Conservation (phyloP, 768 basidiomycete species). For the Amanita pseudoporphyria region DNA sequence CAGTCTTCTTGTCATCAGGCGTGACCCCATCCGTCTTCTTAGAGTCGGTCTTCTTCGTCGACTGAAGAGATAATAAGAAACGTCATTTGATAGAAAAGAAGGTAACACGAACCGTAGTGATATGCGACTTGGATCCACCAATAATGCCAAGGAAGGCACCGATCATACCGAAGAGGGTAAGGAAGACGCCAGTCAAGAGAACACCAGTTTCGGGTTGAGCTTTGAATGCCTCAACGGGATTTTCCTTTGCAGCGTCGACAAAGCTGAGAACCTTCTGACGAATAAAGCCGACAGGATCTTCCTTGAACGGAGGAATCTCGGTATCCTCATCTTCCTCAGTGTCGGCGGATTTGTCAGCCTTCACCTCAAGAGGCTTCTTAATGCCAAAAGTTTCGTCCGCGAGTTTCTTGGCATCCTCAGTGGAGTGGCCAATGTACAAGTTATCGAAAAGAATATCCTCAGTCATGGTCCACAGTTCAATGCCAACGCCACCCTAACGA, state of each 20-base stretch:
- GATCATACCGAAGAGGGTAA: slow-evolving; percentile 82
- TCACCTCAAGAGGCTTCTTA: slow-evolving; percentile 79
- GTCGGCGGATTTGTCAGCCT: slow-evolving; percentile 39
- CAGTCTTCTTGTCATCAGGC: slow-evolving; percentile 57
- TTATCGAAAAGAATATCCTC: slow-evolving; percentile 90
- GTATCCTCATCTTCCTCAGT: slow-evolving; percentile 40
- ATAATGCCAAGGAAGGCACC: slow-evolving; percentile 72
- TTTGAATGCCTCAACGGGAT: slow-evolving; percentile 80
- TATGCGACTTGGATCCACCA: slow-evolving; percentile 59
- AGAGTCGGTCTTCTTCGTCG: slow-evolving; percentile 21
- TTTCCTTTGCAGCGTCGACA: slow-evolving; percentile 62
- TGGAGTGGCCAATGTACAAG: slow-evolving; percentile 88
- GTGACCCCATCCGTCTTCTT: slow-evolving; percentile 71
- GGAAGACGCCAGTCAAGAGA: slow-evolving; percentile 59
- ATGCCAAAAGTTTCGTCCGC: slow-evolving; percentile 85
- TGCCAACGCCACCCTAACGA: slow-evolving; percentile 79
- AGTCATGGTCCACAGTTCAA: slow-evolving; percentile 99
- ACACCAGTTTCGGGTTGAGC: slow-evolving; percentile 82
- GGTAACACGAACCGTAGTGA: slow-evolving; percentile 47
- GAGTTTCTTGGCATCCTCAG: slow-evolving; percentile 73
- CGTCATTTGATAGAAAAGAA: slow-evolving; percentile 5
- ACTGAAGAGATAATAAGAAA: slow-evolving; percentile 24
- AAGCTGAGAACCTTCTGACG: slow-evolving; percentile 73
- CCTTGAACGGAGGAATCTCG: slow-evolving; percentile 42
- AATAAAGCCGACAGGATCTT: slow-evolving; percentile 73